Evolutionary conservation across 192 early-diverging fungal species (phyloP).

Genomic region (Pilobolus umbonatus): DNA sequence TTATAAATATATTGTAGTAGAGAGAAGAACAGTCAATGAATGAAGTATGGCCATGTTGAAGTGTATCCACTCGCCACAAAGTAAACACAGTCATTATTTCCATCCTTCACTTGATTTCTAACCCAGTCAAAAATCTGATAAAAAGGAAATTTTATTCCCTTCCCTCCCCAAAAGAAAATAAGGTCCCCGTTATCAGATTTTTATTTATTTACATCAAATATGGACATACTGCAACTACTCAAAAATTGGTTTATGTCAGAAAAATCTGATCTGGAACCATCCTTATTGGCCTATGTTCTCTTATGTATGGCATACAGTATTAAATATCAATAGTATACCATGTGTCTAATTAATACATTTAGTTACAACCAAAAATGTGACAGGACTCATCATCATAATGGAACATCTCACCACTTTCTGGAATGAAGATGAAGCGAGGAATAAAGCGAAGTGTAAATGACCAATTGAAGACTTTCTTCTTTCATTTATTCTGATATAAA

Average conservation of each 20-base stretch:
- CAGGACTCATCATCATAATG: constrained; percentile 11
- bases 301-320: constrained; percentile 11
- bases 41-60: too few relatives aligned
- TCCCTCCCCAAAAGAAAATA: constrained; percentile 8
- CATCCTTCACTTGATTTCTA: too few relatives aligned
- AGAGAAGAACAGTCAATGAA: too few relatives aligned
- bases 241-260: constrained; percentile 10
- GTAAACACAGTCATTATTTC: too few relatives aligned
- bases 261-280: constrained; percentile 12
- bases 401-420: constrained; percentile 1
- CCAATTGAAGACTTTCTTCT: neutral
- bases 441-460: constrained; percentile 17
- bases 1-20: too few relatives aligned
- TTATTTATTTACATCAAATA: neutral
- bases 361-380: constrained; percentile 18
- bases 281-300: constrained; percentile 18
- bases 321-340: neutral
- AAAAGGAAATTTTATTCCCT: too few relatives aligned
- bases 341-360: neutral
- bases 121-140: too few relatives aligned
- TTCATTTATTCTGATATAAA: neutral
- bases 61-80: too few relatives aligned
- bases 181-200: constrained; percentile 9
- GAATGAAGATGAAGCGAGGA: neutral
- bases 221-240: constrained; percentile 1